Evolutionary conservation across 2,329 filamentous ascomycete genomes (phyloP), one percentile per base, ranked within the genome.

Genomic region (Aphanoascus verrucosus): DNA sequence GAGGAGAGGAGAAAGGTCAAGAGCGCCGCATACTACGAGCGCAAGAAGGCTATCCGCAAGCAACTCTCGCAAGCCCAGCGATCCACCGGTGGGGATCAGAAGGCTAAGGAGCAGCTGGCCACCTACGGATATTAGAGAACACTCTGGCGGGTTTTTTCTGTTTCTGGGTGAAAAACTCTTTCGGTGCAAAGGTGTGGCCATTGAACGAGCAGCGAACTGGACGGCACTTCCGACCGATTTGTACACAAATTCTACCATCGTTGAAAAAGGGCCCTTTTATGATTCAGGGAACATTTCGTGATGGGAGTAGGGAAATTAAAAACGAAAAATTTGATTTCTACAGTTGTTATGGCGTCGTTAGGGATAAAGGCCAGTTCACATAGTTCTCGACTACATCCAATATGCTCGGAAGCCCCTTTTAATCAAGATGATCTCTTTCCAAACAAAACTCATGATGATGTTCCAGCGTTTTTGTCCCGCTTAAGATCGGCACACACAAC

Each of bases 1-100:
- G 93, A 98, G 83, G 93, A 98, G 84, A 84, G 91, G 78, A 88
- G 93, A 82, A 98, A 98, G 83, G 91, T 94, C 76, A 98, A 97
- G 88, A 86, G 89, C 71, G 83, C 86, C 67, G 93, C 93, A 74
- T 98, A 96, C 86, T 97, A 97, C 84, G 90, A 94, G 83, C 89
- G 90, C 83, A 98, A 97, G 93, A 95, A 94, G 88, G 83, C 88
- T 65, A 86, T 86, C 67, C 82, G 85, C 74, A 87, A 86, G 82
- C 88, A 94, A 80, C 78, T 96, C 67, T 80, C 84, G 66, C 87
- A 95, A 73, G 90, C 91, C 67, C 86, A 94, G 85, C 91, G 91
- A 85, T 86, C 79, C 74, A 88, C 89, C 65, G 84, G 82, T 73
- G 83, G 91, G 74, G 85, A 91, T 77, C 78, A 81, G 72, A 89